Evolutionary conservation across 345 rosid species (phyloP), one percentile per base, ranked within the genome.

Genomic region (Citrus inodora): DNA sequence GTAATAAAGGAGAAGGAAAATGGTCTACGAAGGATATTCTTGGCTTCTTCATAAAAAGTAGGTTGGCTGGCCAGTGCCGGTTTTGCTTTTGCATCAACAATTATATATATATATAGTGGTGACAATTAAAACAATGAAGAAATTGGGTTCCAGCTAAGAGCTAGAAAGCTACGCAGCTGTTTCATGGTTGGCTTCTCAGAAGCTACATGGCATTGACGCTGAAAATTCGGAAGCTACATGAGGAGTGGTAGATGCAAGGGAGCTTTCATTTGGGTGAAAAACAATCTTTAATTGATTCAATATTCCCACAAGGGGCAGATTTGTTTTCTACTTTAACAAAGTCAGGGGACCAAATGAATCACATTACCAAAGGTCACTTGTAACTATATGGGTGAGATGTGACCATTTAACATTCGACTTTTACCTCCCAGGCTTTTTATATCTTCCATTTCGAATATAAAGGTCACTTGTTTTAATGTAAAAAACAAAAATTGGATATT

Each of bases 101-200:
- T 51, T 37, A 35, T 37, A 7, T 37, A 37, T 37, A 38, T 38
- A 38, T 9, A 9, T 37, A 9, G 6, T 33, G 35, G 46, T 48
- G 48, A 28, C 46, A 4, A 48, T 28, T 28, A 4, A 14, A 28
- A 66, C 14, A 17, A 65, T 8, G 22, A 14, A 16, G 6, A 63
- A 30, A 16, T 4, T 3, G 24, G 21, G 35, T 28, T 75, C 71
- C 63, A 75, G 78, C 70, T 21, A 63, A 27, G 78, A 14, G 58
- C 22, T 17, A 17, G 0, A 38, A 37, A 5, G 33, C 17, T 22
- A 22, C 42, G 24, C 32, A 46, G 78, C 78, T 64, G 71, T 48
- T 38, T 75, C 71, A n/a, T 65, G 78, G 78, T 8, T 75, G 78
- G 59, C 78, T 63, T 46, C 62, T 30, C 53, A 24, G 5, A 55